Evolutionary conservation across 345 rosid species (phyloP).

Genomic region (Eucalyptus grandis): DNA sequence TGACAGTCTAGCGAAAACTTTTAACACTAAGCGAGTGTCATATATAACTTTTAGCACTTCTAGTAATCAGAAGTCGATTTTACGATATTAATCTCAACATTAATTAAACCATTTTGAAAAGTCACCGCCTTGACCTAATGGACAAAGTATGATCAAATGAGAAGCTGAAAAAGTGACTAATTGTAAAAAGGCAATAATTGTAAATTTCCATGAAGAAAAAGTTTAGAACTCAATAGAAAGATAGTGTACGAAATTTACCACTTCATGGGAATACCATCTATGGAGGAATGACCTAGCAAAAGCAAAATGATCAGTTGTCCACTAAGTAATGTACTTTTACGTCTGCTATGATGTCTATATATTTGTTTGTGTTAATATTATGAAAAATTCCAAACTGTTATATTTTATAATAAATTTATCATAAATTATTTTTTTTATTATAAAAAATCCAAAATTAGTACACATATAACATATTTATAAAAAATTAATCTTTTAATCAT

Average conservation of each 20-base stretch:
- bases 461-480: too few relatives aligned
- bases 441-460: fast-evolving
- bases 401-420: too few relatives aligned
- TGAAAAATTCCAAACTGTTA: too few relatives aligned
- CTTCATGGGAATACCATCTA: background rate
- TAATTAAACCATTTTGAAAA: background rate
- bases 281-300: background rate
- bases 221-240: background rate
- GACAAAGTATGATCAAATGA: background rate
- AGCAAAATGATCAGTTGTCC: background rate
- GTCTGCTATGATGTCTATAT: background rate
- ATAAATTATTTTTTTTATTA: fast-evolving
- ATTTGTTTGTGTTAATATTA: background rate
- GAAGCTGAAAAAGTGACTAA: background rate
- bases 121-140: background rate
- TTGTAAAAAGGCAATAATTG: background rate
- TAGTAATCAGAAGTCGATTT: fast-evolving
- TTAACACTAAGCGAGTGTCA: fast-evolving
- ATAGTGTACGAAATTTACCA: background rate
- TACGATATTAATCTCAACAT: background rate
- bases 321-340: background rate
- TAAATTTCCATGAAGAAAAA: background rate
- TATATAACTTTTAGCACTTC: too few relatives aligned
- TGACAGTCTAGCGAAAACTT: too few relatives aligned
- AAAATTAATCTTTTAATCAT: fast-evolving